A percentile compares a stretch with the other conserved stretches of the same genome.
Conservation (phyloP, 139 green algal genomes). For the Monoraphidium neglectum region DNA sequence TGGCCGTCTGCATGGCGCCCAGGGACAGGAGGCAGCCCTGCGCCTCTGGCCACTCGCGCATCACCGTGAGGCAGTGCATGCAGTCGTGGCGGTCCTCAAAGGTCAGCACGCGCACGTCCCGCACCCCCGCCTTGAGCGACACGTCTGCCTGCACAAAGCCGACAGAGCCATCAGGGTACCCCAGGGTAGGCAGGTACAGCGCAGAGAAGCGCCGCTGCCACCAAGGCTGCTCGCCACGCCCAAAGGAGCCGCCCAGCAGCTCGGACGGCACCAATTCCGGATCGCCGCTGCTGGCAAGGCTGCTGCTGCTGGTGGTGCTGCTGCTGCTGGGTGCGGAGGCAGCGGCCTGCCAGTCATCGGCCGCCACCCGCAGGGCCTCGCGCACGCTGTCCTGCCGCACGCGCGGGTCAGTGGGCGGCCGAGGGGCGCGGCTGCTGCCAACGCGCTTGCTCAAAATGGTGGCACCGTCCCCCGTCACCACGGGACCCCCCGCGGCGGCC, state of each 20-base stretch:
- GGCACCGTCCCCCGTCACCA: constrained; percentile 9
- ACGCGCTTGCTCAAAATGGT: constrained; percentile 20
- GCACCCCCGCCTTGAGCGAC: constrained; percentile 14
- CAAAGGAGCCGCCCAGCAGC: neutral
- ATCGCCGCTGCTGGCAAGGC: constrained; percentile 13
- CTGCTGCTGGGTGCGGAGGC: neutral
- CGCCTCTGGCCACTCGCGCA: constrained; percentile 44
- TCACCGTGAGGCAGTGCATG: constrained; percentile 42
- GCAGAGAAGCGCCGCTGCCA: constrained; percentile 22
- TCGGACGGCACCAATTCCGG: neutral
- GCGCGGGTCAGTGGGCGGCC: neutral
- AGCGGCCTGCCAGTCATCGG: neutral
- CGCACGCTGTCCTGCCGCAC: constrained; percentile 8
- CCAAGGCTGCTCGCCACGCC: constrained; percentile 1
- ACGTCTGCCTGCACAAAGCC: constrained; percentile 57
- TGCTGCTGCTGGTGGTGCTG: constrained; percentile 17
- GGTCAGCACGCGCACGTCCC: constrained; percentile 50
- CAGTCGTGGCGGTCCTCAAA: constrained; percentile 58
- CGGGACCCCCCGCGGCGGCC: neutral
- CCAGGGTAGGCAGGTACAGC: constrained; percentile 19
- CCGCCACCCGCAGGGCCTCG: constrained; percentile 23
- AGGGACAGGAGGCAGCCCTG: constrained; percentile 20
- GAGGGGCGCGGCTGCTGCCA: constrained; percentile 14
- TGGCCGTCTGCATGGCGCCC: constrained; percentile 32
- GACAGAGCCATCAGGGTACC: constrained; percentile 38